phyloP scores from a whole-genome alignment of 768 basidiomycete genomes.

The Podaxis pistillaris region DNA sequence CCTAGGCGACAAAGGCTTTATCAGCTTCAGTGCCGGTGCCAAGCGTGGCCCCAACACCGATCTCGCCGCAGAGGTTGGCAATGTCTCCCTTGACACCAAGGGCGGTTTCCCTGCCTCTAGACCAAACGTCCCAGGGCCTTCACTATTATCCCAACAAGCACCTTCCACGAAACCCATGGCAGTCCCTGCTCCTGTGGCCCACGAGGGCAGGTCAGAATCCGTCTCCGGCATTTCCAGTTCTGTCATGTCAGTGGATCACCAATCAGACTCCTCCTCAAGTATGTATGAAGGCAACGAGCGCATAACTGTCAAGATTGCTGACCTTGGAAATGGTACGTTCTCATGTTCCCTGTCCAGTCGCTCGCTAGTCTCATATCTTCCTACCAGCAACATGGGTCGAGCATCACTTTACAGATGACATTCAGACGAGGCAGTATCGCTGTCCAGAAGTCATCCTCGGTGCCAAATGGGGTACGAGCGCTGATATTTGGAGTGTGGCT shows the following conservation, averaged over 20 bases:
- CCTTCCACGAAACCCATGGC: constrained; percentile 33
- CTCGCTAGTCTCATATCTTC: constrained; percentile 3
- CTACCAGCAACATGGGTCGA: constrained; percentile 78
- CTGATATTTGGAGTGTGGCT: constrained; percentile 96
- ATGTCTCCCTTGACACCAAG: constrained; percentile 36
- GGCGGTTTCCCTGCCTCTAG: constrained; percentile 27
- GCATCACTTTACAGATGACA: constrained; percentile 98
- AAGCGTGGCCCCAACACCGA: constrained; percentile 30
- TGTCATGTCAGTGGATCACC: constrained; percentile 34
- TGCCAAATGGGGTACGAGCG: constrained; percentile 92
- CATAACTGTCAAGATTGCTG: constrained; percentile 98
- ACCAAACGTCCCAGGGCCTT: constrained; percentile 49
- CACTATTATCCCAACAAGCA: constrained; percentile 72
- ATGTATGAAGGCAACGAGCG: constrained; percentile 29
- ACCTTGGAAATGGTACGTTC: constrained; percentile 85
- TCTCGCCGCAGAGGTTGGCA: constrained; percentile 36
- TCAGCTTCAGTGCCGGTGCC: constrained; percentile 2
- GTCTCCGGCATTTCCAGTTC: constrained; percentile 23
- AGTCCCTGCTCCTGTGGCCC: constrained; percentile 17
- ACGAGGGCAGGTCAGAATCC: constrained; percentile 16
- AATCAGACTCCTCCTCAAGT: constrained; percentile 27
- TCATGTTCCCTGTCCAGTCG: background rate
- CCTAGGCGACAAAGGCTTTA: constrained; percentile 5
- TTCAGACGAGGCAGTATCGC: constrained; percentile 95
- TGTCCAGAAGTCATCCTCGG: constrained; percentile 98